These are phyloP conservation scores for Jatropha multifida DNA, from an alignment of 441 rosid genomes.

Conservation along the genomic window DNA sequence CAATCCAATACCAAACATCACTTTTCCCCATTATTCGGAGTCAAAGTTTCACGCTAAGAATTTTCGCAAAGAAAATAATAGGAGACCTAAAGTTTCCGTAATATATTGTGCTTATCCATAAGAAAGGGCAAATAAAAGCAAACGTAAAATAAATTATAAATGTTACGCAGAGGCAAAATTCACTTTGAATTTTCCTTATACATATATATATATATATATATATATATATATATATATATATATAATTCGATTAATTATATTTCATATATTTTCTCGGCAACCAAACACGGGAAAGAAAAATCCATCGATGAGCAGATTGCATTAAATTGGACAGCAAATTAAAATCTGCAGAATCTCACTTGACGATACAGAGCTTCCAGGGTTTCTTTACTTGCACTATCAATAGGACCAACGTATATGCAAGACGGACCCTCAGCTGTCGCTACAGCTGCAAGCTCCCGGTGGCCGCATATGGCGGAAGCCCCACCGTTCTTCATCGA, in stretches of 20 bases:
- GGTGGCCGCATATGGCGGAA: slow-evolving; percentile 27
- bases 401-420: slow-evolving; percentile 84
- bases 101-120: not conserved
- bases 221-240: no score
- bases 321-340: not conserved
- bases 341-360: slow-evolving; percentile 31
- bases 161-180: no score
- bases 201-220: no score
- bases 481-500: slow-evolving; percentile 38
- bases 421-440: slow-evolving; percentile 81
- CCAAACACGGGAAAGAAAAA: not conserved
- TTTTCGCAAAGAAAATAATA: not conserved
- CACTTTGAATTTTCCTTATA: no score
- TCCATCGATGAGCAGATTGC: not conserved
- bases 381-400: slow-evolving; percentile 86
- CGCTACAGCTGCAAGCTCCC: not conserved
- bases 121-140: no score
- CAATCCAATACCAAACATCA: slow-evolving; percentile 8
- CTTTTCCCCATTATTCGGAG: not conserved
- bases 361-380: slow-evolving; percentile 91
- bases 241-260: not conserved
- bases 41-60: not conserved
- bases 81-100: not conserved
- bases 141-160: no score
- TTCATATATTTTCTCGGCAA: not conserved